phyloP scores from a whole-genome alignment of 768 basidiomycete genomes.

The Boletus subparvulus region DNA sequence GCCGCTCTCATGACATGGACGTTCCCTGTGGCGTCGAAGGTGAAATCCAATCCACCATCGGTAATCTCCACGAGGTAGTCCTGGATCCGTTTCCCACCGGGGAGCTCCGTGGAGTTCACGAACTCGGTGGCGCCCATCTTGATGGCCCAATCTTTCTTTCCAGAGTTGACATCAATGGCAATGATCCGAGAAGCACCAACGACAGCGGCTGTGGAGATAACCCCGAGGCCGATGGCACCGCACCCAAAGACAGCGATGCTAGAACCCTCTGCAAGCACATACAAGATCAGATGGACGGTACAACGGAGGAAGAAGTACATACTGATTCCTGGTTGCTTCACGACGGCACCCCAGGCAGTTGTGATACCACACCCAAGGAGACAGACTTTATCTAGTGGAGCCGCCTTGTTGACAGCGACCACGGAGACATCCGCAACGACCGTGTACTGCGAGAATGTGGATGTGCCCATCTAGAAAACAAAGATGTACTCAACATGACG shows the following conservation, averaged over 20 bases:
- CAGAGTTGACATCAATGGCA: conserved; percentile 86
- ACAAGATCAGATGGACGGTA: background rate
- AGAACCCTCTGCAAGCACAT: conserved; percentile 58
- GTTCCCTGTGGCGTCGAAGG: conserved; percentile 97
- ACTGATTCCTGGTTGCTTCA: conserved; percentile 88
- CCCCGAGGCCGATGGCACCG: conserved; percentile 94
- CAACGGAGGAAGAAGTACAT: conserved; percentile 26
- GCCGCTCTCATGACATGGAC: conserved; percentile 93
- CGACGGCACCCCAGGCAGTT: conserved; percentile 96
- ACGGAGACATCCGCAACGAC: conserved; percentile 99
- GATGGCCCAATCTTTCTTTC: conserved; percentile 83
- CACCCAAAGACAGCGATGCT: conserved; percentile 94
- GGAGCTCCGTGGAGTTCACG: conserved; percentile 73
- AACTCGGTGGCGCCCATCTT: conserved; percentile 97
- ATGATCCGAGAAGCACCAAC: conserved; percentile 88
- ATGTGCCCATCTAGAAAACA: conserved; percentile 87
- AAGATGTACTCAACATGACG: background rate
- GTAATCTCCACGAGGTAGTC: conserved; percentile 90
- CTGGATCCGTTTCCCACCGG: conserved; percentile 81
- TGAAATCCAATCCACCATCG: conserved; percentile 95
- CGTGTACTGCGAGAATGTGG: conserved; percentile 99
- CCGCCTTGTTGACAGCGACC: conserved; percentile 81
- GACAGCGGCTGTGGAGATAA: conserved; percentile 73
- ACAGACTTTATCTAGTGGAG: conserved; percentile 95
- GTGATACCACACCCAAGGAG: conserved; percentile 96